Evolutionary conservation across 805 yeast genomes (phyloP), one percentile per base, ranked within the genome.

Genomic region (Brettanomyces nanus): DNA sequence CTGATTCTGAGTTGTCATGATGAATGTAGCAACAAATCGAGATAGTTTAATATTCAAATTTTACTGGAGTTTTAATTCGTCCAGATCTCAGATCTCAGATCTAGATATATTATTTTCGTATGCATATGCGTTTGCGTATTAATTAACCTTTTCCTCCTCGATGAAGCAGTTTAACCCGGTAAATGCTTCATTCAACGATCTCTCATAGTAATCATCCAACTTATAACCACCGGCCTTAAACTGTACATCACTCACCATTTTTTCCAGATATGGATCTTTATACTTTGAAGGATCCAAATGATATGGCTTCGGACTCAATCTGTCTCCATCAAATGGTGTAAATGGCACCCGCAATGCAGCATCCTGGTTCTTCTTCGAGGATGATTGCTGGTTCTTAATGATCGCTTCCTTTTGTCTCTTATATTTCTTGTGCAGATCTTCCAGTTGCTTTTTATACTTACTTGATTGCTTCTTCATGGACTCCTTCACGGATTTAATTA

Each of bases 301-400:
- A 59, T 76, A 87, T 21, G 71, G 66, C 38, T 68, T 66, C 19
- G 65, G 59, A 6, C 63, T 43, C 41, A 81, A 79, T 43, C 92
- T 69, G 61, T 90, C 97, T 32, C 97, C 97, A 53, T 80, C 78
- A 62, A 90, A 90, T 6, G 97, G 97, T 9, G 97, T 87, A 58
- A 89, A 90, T 14, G 97, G 97, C 5, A 52, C 36, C 18, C 45
- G 43, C 9, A 44, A 39, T 22, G 34, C 41, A 10, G 33, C 41
- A 17, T 70, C 63, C 13, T 54, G 47, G 18, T 57, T 62, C 37
- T 55, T 60, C 39, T 48, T 46, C 10, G 39, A 52, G 33, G 55
- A 51, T 37, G 54, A 50, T 29, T 46, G 50, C 6, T 49, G 43
- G 27, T 53, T 51, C 14, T 43, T 47, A 13, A 51, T 31, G 9